phyloP scores from a whole-genome alignment of 208 protist species.

The Phytomonas francai region DNA sequence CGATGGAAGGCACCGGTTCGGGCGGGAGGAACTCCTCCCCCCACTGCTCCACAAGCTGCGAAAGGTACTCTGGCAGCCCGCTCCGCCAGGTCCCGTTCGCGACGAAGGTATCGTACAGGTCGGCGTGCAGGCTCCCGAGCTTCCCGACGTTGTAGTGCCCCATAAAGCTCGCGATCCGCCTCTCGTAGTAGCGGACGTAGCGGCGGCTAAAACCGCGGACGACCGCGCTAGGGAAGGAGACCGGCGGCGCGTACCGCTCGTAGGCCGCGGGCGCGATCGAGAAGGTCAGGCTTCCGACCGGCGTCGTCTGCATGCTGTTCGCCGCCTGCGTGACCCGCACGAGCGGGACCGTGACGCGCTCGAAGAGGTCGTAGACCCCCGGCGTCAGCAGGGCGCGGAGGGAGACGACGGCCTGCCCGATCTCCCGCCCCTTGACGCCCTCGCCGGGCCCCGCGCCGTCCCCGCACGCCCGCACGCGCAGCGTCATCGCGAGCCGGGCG shows the following conservation, averaged over 20 bases:
- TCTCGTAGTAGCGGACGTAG: constrained; percentile 64
- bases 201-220: constrained; percentile 34
- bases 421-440: constrained; percentile 14
- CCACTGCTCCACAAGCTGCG: constrained; percentile 39
- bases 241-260: constrained; percentile 34
- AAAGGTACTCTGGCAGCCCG: constrained; percentile 38
- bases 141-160: constrained; percentile 64
- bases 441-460: too few species aligned
- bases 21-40: constrained; percentile 12
- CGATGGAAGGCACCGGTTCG: neutral
- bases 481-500: constrained; percentile 15
- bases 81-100: constrained; percentile 28
- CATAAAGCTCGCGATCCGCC: constrained; percentile 46
- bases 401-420: constrained; percentile 44
- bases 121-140: constrained; percentile 46
- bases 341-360: constrained; percentile 58
- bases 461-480: constrained; percentile 24
- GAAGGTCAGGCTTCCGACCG: constrained; percentile 62
- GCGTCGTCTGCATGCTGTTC: constrained; percentile 32
- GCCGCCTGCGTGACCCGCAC: constrained; percentile 35
- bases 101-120: constrained; percentile 58
- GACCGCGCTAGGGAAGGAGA: constrained; percentile 15
- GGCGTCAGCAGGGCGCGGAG: constrained; percentile 69
- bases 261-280: constrained; percentile 39
- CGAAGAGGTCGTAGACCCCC: constrained; percentile 52